Conservation (phyloP, 257 asterid species). For the Jacaranda mimosifolia region DNA sequence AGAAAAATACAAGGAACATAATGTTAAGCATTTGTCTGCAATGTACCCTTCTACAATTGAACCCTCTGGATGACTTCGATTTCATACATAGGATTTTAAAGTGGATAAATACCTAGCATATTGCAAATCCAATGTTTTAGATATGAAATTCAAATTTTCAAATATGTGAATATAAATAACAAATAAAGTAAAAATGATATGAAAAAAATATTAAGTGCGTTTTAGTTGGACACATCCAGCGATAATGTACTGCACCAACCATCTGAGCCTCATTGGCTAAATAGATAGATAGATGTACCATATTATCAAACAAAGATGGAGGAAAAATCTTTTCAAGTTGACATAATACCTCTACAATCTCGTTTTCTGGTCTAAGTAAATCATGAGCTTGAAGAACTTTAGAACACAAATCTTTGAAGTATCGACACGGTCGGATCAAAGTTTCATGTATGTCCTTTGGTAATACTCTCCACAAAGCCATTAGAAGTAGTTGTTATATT, state of each 20-base stretch:
- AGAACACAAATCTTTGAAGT: constrained; percentile 11
- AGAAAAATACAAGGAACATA: constrained; percentile 4
- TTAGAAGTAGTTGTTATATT: constrained; percentile 9
- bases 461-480: constrained; percentile 1
- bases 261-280: constrained; percentile 12
- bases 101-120: not conserved
- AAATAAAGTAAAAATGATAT: not conserved
- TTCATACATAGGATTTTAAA: not conserved
- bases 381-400: not conserved
- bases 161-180: not conserved
- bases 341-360: constrained; percentile 6
- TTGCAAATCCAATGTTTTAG: not conserved
- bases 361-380: constrained; percentile 1
- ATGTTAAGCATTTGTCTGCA: constrained; percentile 2
- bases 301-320: constrained; percentile 16
- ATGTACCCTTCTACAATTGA: constrained; percentile 21
- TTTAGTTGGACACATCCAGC: constrained; percentile 27
- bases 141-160: not conserved
- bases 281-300: constrained; percentile 20
- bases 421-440: not conserved
- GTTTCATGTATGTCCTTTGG: not conserved
- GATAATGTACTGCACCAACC: constrained; percentile 18
- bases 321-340: constrained; percentile 25
- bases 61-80: not conserved
- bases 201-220: not conserved